Conservation (phyloP, 352 stramenopile genomes). For the Phytophthora capsici region DNA sequence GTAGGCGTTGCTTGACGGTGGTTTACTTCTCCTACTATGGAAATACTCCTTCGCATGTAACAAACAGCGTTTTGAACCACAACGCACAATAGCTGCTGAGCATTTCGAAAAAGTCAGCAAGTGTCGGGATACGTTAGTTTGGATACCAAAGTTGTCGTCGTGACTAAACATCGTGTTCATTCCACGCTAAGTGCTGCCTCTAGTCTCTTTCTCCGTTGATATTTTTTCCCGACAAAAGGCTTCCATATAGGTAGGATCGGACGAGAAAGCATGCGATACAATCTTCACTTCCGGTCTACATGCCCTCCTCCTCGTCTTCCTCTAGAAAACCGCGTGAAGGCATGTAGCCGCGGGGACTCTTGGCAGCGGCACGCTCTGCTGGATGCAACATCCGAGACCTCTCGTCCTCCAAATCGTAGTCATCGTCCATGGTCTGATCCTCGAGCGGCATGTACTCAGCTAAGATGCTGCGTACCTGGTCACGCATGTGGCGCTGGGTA, state of each 20-base stretch:
- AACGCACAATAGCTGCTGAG: no score
- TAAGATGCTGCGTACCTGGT: conserved; percentile 95
- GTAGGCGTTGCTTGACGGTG: neutral
- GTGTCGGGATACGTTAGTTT: neutral
- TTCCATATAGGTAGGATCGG: conserved; percentile 13
- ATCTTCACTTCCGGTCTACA: conserved; percentile 42
- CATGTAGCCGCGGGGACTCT: conserved; percentile 88
- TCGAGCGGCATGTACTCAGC: conserved; percentile 97
- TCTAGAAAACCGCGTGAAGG: conserved; percentile 86
- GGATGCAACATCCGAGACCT: conserved; percentile 67
- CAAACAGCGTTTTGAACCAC: no score
- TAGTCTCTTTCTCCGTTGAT: conserved; percentile 22
- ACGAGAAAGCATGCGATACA: conserved; percentile 10
- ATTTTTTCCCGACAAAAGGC: conserved; percentile 6
- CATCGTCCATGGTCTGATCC: conserved; percentile 80
- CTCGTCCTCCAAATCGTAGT: conserved; percentile 66
- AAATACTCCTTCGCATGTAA: conserved; percentile 8
- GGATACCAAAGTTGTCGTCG: conserved; percentile 3
- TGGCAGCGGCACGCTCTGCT: conserved; percentile 68
- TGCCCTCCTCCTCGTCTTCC: conserved; percentile 78
- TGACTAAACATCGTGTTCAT: conserved; percentile 37
- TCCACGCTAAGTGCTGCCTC: conserved; percentile 24
- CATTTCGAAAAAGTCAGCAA: no score
- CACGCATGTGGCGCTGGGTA: conserved; percentile 94
- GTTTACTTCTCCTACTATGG: no score